These are phyloP conservation scores for Cutaneotrichosporon sp. DNA, from an alignment of 1,284 basidiomycete genomes.

Conservation along the genomic window DNA sequence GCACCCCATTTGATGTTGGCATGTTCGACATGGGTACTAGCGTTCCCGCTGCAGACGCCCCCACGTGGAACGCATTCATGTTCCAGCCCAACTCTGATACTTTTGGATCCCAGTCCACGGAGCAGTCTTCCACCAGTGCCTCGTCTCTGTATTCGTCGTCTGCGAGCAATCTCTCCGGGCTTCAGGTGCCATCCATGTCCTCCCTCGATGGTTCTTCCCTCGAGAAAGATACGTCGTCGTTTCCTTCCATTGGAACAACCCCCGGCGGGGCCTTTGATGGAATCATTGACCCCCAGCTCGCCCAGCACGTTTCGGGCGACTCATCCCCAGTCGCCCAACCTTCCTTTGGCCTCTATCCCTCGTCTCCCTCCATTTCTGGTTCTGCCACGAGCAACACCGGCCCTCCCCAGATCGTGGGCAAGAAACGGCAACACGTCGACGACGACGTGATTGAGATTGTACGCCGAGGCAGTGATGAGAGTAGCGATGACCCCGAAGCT, in stretches of 20 bases:
- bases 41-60: not conserved
- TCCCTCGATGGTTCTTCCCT: too few relatives aligned
- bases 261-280: too few relatives aligned
- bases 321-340: too few relatives aligned
- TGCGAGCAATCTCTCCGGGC: not conserved
- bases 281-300: too few relatives aligned
- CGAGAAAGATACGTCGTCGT: too few relatives aligned
- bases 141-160: not conserved
- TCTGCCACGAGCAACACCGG: too few relatives aligned
- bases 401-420: conserved; percentile 1
- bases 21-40: not conserved
- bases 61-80: not conserved
- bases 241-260: too few relatives aligned
- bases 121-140: not conserved
- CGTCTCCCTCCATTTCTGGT: too few relatives aligned
- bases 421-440: conserved; percentile 10
- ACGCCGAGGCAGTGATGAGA: conserved; percentile 1
- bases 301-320: too few relatives aligned
- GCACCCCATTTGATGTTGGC: conserved; percentile 1
- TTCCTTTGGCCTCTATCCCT: not conserved
- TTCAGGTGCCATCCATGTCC: too few relatives aligned
- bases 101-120: not conserved
- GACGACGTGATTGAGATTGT: conserved; percentile 9
- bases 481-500: not conserved
- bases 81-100: not conserved